phyloP scores from a whole-genome alignment of 345 rosid species.

The Cardamine chenopodiifolia region DNA sequence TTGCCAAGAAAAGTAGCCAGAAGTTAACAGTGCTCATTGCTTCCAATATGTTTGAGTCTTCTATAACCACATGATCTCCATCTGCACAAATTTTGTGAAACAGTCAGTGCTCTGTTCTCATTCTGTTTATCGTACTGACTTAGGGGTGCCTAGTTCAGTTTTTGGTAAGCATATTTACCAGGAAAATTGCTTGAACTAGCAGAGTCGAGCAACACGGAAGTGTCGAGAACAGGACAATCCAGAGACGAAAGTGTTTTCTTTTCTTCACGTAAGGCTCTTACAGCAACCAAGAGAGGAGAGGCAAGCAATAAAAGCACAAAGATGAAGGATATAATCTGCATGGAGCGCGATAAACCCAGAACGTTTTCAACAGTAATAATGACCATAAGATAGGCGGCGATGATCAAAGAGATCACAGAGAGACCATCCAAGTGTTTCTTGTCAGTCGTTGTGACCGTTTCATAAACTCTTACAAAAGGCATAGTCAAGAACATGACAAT shows the following conservation, averaged over 20 bases:
- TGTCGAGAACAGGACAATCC: slow-evolving; percentile 27
- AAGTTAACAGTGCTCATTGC: slow-evolving; percentile 65
- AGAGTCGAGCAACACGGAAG: slow-evolving; percentile 28
- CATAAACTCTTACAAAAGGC: slow-evolving; percentile 65
- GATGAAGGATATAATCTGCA: slow-evolving; percentile 51
- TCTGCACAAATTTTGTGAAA: slow-evolving; percentile 15
- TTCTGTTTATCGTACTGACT: neutral
- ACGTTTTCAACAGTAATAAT: slow-evolving; percentile 60
- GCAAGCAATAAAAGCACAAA: slow-evolving; percentile 58
- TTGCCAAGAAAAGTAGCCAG: slow-evolving; percentile 78
- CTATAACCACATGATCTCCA: slow-evolving; percentile 31
- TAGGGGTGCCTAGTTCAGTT: neutral
- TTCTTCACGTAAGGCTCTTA: slow-evolving; percentile 57
- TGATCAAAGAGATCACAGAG: slow-evolving; percentile 62
- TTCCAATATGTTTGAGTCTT: slow-evolving; percentile 54
- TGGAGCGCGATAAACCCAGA: slow-evolving; percentile 50
- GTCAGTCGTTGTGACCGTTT: slow-evolving; percentile 49
- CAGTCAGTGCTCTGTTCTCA: slow-evolving; percentile 17
- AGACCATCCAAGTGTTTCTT: slow-evolving; percentile 75
- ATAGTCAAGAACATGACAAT: slow-evolving; percentile 57
- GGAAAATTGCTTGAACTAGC: neutral
- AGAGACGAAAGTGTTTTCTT: slow-evolving; percentile 13
- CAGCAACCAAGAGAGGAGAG: slow-evolving; percentile 63
- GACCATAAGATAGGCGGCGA: slow-evolving; percentile 70
- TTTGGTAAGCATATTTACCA: neutral